These are phyloP conservation scores for Halteria grandinella DNA, from an alignment of 73 alveolate species.

Conservation along the genomic window DNA sequence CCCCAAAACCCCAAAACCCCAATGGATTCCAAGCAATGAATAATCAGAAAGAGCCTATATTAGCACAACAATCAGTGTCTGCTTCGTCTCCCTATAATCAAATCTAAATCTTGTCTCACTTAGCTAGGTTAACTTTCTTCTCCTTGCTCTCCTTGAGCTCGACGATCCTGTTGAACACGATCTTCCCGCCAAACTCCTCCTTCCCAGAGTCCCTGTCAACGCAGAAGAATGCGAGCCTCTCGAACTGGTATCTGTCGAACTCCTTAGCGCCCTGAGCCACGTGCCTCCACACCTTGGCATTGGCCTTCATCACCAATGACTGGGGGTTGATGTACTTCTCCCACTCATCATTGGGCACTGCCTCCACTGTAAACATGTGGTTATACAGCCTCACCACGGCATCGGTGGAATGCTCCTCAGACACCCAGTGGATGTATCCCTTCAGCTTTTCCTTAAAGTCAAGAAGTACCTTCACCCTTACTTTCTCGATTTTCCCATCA, in stretches of 20 bases:
- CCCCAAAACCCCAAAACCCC: too few species aligned
- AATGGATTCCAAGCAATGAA: background rate
- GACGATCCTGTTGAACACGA: constrained; percentile 86
- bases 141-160: constrained; percentile 79
- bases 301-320: constrained; percentile 76
- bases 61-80: too few species aligned
- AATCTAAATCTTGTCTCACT: too few species aligned
- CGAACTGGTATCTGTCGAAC: constrained; percentile 94
- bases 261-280: constrained; percentile 76
- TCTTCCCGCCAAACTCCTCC: constrained; percentile 49
- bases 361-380: constrained; percentile 79
- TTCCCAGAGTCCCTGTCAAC: constrained; percentile 90
- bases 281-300: constrained; percentile 85
- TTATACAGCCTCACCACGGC: constrained; percentile 94
- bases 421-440: constrained; percentile 97
- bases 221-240: constrained; percentile 97
- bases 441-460: constrained; percentile 85
- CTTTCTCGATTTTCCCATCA: constrained; percentile 78
- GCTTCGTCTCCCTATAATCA: too few species aligned
- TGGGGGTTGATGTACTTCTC: constrained; percentile 88
- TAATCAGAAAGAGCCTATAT: background rate
- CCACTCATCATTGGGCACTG: constrained; percentile 90
- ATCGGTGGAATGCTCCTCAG: constrained; percentile 84
- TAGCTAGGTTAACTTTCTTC: constrained; percentile 67
- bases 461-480: constrained; percentile 74